Percentiles rank a stretch among this genome's conserved stretches.
These are phyloP conservation scores for Bothriochloa decipiens DNA, from an alignment of 176 grass and related monocot genomes.

Conservation along the genomic window DNA sequence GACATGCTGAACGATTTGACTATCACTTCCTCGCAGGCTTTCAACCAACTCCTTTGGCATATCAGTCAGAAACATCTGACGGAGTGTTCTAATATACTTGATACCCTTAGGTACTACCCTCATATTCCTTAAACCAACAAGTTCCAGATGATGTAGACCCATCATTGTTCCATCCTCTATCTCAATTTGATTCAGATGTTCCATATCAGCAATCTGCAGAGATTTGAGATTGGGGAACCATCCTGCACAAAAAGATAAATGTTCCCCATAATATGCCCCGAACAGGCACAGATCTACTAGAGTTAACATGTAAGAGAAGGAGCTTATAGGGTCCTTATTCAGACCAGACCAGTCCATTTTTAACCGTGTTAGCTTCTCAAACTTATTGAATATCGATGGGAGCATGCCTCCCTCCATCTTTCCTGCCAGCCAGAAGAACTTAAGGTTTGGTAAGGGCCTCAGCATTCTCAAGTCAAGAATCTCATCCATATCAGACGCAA, in stretches of 20 bases:
- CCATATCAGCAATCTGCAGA: conserved; percentile 44
- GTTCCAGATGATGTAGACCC: conserved; percentile 20
- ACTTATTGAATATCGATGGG: conserved; percentile 21
- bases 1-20: conserved; percentile 44
- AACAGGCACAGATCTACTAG: conserved; percentile 33
- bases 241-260: conserved; percentile 40
- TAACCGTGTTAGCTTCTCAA: conserved; percentile 37
- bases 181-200: conserved; percentile 38
- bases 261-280: conserved; percentile 35
- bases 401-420: conserved; percentile 35
- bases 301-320: conserved; percentile 46
- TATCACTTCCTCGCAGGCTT: conserved; percentile 32
- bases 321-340: conserved; percentile 54
- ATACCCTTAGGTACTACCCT: conserved; percentile 42
- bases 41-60: conserved; percentile 38
- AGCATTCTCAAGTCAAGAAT: conserved; percentile 39
- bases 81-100: conserved; percentile 42
- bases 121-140: conserved; percentile 42
- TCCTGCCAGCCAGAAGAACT: conserved; percentile 38
- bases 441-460: conserved; percentile 31
- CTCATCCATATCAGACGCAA: conserved; percentile 18
- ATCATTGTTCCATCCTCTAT: conserved; percentile 55
- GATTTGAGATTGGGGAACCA: conserved; percentile 56
- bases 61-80: conserved; percentile 31
- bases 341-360: conserved; percentile 45